A percentile compares a stretch with the other conserved stretches of the same genome.
Evolutionary conservation across 2,329 filamentous ascomycete species (phyloP).

Genomic region (Orbilia quercus): DNA sequence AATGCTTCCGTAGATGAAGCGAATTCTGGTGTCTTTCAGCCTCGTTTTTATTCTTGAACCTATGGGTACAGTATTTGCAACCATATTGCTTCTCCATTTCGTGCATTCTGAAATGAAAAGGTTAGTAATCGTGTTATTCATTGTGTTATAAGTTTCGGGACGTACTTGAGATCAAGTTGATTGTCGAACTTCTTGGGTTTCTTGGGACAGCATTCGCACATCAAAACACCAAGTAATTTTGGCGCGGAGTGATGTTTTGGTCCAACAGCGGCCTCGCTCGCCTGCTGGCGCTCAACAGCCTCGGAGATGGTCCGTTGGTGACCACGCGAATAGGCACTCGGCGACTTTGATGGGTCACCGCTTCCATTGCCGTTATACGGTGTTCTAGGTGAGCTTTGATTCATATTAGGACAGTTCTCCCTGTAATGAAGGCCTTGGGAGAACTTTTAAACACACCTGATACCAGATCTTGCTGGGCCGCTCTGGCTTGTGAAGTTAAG

Average conservation of each 20-base stretch:
- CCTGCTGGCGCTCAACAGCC: slow-evolving; percentile 46
- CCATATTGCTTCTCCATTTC: slow-evolving; percentile 97
- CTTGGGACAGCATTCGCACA: slow-evolving; percentile 96
- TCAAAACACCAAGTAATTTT: slow-evolving; percentile 71
- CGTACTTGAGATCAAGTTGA: slow-evolving; percentile 83
- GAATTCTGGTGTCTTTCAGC: slow-evolving; percentile 96
- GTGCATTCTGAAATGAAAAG: slow-evolving; percentile 72
- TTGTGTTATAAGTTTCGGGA: slow-evolving; percentile 50
- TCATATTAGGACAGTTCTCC: background rate
- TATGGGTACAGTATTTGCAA: slow-evolving; percentile 89
- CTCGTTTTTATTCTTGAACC: slow-evolving; percentile 99
- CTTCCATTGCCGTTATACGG: slow-evolving; percentile 24
- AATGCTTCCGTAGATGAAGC: slow-evolving; percentile 88
- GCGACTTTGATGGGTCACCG: slow-evolving; percentile 38
- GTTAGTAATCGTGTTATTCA: slow-evolving; percentile 56
- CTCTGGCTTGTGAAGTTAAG: slow-evolving; percentile 52
- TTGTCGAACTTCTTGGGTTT: slow-evolving; percentile 96
- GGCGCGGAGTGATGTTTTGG: slow-evolving; percentile 66
- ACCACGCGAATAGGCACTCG: slow-evolving; percentile 42
- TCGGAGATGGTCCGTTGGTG: slow-evolving; percentile 54
- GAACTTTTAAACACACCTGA: slow-evolving; percentile 32
- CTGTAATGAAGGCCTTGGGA: background rate
- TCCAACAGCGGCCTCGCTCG: slow-evolving; percentile 47
- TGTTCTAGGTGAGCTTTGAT: slow-evolving; percentile 20
- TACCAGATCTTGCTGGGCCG: slow-evolving; percentile 44